phyloP scores from a whole-genome alignment of 257 asterid genomes.

The Pogostemon cablin region DNA sequence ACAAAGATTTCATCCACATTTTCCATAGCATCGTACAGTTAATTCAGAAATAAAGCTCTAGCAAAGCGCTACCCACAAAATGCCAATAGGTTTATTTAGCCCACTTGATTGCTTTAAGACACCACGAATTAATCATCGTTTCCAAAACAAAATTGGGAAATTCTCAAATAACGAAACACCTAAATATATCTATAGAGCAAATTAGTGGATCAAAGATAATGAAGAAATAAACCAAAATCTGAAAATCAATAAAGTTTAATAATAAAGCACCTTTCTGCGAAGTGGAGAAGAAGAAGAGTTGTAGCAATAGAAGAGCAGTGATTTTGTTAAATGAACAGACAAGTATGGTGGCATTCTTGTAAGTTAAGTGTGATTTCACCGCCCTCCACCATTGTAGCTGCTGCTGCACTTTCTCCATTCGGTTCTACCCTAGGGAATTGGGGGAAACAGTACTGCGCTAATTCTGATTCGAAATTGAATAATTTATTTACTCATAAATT shows the following conservation, averaged over 20 bases:
- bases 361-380: conserved; percentile 55
- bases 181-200: not conserved
- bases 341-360: conserved; percentile 77
- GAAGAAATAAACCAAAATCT: not conserved
- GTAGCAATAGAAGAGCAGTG: conserved; percentile 67
- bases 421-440: not conserved
- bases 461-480: too few relatives aligned
- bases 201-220: not conserved
- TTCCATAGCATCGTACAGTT: not conserved
- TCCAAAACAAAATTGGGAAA: conserved; percentile 7
- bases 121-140: conserved; percentile 1
- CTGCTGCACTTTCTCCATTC: conserved; percentile 71
- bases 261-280: conserved; percentile 46
- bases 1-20: not conserved
- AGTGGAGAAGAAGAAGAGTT: conserved; percentile 54
- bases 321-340: conserved; percentile 70
- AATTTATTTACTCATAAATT: too few relatives aligned
- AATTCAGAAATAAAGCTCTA: conserved; percentile 1
- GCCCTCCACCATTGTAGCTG: conserved; percentile 58
- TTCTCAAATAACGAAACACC: conserved; percentile 7
- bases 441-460: too few relatives aligned
- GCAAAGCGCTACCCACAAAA: conserved; percentile 11
- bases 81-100: conserved; percentile 7
- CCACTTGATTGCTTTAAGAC: conserved; percentile 25
- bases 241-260: not conserved